A percentile compares a stretch with the other conserved stretches of the same genome.
Conservation (phyloP, 2,329 filamentous ascomycete species). For the Pseudocercospora ulei region DNA sequence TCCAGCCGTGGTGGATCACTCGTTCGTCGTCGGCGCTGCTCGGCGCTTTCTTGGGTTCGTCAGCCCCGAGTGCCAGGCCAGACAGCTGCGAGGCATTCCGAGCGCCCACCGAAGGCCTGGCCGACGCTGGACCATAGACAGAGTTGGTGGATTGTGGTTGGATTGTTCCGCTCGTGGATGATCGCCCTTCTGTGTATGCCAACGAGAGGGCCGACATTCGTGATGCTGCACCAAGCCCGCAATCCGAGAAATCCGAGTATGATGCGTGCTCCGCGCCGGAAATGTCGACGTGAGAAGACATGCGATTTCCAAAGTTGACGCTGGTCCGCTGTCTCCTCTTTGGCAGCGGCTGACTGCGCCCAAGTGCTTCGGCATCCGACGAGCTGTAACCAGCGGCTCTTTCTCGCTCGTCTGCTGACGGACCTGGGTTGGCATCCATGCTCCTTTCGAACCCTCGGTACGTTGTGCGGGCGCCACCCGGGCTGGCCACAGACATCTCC, state of each 20-base stretch:
- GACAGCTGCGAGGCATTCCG: constrained; percentile 57
- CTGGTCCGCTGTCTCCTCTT: constrained; percentile 27
- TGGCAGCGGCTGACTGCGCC: constrained; percentile 20
- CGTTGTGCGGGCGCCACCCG: constrained; percentile 45
- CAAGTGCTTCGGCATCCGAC: constrained; percentile 38
- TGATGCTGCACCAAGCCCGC: constrained; percentile 25
- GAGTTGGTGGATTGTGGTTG: constrained; percentile 29
- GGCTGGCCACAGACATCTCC: constrained; percentile 65
- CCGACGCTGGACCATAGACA: constrained; percentile 31
- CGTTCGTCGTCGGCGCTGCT: constrained; percentile 58
- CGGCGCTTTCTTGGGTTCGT: constrained; percentile 12
- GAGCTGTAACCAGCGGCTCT: constrained; percentile 37
- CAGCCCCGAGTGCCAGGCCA: constrained; percentile 40
- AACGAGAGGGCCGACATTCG: constrained; percentile 33
- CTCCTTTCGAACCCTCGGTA: constrained; percentile 37
- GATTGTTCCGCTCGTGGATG: constrained; percentile 28
- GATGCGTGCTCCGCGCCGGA: constrained; percentile 61
- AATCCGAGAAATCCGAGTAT: constrained; percentile 69
- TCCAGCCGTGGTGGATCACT: constrained; percentile 87
- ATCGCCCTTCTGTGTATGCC: constrained; percentile 27
- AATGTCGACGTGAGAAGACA: constrained; percentile 53
- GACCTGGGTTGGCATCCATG: constrained; percentile 25
- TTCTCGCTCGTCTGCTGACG: constrained; percentile 21
- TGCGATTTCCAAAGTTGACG: constrained; percentile 37
- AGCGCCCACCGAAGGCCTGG: constrained; percentile 23